Evolutionary conservation across 306 rosid species (phyloP), one percentile per base, ranked within the genome.

Genomic region (Quercus engelmannii): DNA sequence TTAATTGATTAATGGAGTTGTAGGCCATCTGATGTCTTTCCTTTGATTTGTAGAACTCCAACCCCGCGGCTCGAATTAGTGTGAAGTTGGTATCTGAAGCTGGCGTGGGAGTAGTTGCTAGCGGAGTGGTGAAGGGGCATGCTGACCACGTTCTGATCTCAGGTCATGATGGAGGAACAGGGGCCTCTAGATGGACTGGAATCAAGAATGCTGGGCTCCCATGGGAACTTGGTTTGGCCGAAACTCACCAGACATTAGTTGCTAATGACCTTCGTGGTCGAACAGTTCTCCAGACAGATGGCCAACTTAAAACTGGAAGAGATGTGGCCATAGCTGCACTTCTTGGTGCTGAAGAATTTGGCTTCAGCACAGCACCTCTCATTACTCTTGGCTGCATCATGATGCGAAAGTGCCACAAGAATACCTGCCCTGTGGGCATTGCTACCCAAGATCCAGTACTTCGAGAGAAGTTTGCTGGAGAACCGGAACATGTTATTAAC

Each of bases 391-490:
- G 99, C 58, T 96, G 99, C 89, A 96, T 96, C 74, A 96, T 96
- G 99, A 96, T 96, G 99, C 85, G 99, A 68, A 96, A 96, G 87
- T 96, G 99, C 85, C 99, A 96, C 89, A 96, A 93, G 86, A 96
- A 96, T 73, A 96, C 98, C 51, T 96, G 99, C 75, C 99, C 99
- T 28, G 99, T 93, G 75, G 99, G 99, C 55, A 91, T 96, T 80
- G 98, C 99, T 61, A 96, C 99, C 41, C 99, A 96, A 87, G 99
- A 96, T 89, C 98, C 99, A n/a, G 94, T 96, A 55, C 98, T 96
- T 25, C 80, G 99, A 70, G 97, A 91, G 83, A 96, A 96, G 86
- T 96, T 96, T 89, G 99, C 98, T 33, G 99, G 99, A 76, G 99
- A 96, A 89, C 98, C 99, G 1, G 99, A 96, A 82, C 97, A 96